Conservation (phyloP, 192 early-diverging fungal genomes). For the Coemansia sp. region DNA sequence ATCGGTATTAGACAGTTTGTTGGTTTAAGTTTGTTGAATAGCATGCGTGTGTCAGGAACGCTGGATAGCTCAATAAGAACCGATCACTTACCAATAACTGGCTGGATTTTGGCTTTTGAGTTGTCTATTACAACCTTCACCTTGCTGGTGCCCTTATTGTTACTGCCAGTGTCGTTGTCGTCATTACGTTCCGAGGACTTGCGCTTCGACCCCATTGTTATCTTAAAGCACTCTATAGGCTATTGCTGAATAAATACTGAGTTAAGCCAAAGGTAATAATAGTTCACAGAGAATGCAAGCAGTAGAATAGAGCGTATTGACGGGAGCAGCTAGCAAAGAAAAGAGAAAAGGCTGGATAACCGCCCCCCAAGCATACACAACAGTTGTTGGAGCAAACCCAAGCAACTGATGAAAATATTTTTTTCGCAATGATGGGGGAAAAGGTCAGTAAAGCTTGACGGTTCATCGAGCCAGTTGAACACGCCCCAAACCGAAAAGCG, state of each 20-base stretch:
- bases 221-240: neutral
- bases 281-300: neutral
- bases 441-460: neutral
- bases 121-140: constrained; percentile 39
- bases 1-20: neutral
- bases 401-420: neutral
- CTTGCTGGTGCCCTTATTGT: neutral
- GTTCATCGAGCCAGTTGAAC: neutral
- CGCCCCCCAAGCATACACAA: neutral
- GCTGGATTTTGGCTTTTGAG: constrained; percentile 40
- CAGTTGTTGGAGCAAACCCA: neutral
- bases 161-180: neutral
- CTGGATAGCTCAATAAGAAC: neutral
- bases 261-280: neutral
- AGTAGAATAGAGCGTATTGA: neutral
- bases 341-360: neutral
- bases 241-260: neutral
- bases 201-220: constrained; percentile 39
- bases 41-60: neutral
- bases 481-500: neutral
- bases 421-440: neutral
- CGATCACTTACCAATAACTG: constrained; percentile 23
- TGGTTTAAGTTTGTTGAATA: neutral
- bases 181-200: constrained; percentile 17
- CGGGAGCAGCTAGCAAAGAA: neutral